A percentile compares a stretch with the other conserved stretches of the same genome.
These are phyloP conservation scores for Talaromyces sp. DNA, from an alignment of 2,329 filamentous ascomycete species.

Conservation along the genomic window DNA sequence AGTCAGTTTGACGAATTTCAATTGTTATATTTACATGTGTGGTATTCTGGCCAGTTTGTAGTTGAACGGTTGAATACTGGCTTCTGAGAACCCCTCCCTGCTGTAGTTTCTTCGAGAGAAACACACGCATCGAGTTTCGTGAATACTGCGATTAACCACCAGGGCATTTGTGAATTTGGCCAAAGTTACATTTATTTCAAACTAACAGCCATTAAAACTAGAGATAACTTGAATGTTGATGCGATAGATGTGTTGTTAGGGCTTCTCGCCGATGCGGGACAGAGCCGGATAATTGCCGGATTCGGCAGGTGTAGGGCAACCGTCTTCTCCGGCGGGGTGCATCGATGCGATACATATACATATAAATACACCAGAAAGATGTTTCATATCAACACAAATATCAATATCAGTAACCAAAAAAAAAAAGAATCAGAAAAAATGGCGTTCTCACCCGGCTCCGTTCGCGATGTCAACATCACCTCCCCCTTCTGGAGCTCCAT, in stretches of 20 bases:
- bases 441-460: slow-evolving; percentile 1
- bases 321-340: not conserved
- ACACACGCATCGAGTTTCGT: not conserved
- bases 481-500: slow-evolving; percentile 17
- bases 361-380: not conserved
- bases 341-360: not conserved
- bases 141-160: not conserved
- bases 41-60: too few species aligned
- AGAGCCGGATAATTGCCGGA: not conserved
- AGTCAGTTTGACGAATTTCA: too few species aligned
- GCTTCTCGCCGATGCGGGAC: not conserved
- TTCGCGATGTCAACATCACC: slow-evolving; percentile 15
- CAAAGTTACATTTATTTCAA: not conserved
- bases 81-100: not conserved
- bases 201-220: not conserved
- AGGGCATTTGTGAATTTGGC: not conserved
- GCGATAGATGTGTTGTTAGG: not conserved
- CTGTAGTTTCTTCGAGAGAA: not conserved
- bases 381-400: not conserved
- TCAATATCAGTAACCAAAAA: not conserved
- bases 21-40: too few species aligned
- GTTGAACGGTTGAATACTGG: too few species aligned
- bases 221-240: not conserved
- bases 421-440: not conserved
- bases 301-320: not conserved